Evolutionary conservation across 441 rosid genomes (phyloP), one percentile per base, ranked within the genome.

Genomic region (Erodium texanum): DNA sequence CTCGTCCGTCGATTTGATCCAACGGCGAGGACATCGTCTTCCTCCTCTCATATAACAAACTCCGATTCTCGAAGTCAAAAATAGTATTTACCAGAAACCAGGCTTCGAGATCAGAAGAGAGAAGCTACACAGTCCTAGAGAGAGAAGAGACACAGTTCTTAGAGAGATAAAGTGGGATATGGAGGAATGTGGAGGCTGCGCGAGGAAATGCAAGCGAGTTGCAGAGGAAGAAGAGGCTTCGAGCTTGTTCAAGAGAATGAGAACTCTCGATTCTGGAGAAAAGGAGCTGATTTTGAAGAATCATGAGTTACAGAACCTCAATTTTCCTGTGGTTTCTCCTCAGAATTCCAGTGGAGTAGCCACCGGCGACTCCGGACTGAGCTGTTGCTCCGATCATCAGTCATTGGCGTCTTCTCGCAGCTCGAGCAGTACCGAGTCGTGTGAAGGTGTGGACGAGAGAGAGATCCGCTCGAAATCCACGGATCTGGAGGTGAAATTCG

Each of bases 181-280:
- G 56, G 56, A 48, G 56, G 18, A 48, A 14, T 48, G 18, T 48
- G 16, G 56, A 2, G 56, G 18, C 5, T 48, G 56, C 56, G 18
- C 56, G 56, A 48, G 56, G 18, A 48, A 48, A 48, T 48, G 56
- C 56, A 48, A 48, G 56, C 56, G 56, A 48, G 5, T 48, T 7
- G 19, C 18, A 48, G 56, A 3, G 18, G 56, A n/a, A 48, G 56
- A 48, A 5, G 54, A 48, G 54, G 58, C 59, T 52, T 52, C 59
- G 10, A n/a, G 59, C 22, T 52, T 52, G 59, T 52, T 18, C 8
- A 52, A 52, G 59, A 52, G 59, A 52, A 52, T 52, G 59, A 52
- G 23, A 52, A 52, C 59, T 52, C 59, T 16, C 59, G 59, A 52
- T 52, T 52, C 59, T 52, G 22, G 59, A 52, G 59, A 52, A 52